These are phyloP conservation scores for Pythium rishiriense DNA, from an alignment of 352 stramenopile genomes.

Conservation along the genomic window DNA sequence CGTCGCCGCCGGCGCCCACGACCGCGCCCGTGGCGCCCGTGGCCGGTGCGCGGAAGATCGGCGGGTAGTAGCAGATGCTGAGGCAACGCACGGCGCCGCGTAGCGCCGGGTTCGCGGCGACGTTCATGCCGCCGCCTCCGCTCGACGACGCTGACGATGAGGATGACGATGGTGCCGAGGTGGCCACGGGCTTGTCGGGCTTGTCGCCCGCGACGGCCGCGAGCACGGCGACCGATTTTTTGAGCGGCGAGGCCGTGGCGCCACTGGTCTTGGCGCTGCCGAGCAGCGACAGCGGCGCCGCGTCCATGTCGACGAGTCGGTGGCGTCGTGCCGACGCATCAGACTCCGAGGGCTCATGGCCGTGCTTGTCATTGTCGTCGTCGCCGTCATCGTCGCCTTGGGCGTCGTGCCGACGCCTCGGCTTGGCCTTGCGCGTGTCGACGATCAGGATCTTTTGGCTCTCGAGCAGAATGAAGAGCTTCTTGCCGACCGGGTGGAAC, in stretches of 20 bases:
- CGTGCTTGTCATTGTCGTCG: neutral
- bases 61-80: constrained; percentile 58
- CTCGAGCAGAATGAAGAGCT: constrained; percentile 60
- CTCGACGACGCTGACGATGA: neutral
- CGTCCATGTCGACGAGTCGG: constrained; percentile 40
- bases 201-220: neutral
- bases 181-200: too few species aligned
- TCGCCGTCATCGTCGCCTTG: neutral
- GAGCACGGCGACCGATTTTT: constrained; percentile 3
- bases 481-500: constrained; percentile 47
- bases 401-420: neutral
- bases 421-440: constrained; percentile 29
- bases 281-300: constrained; percentile 1
- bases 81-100: constrained; percentile 30
- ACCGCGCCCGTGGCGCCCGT: neutral
- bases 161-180: neutral
- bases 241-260: neutral
- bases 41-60: constrained; percentile 37
- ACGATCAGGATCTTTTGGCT: constrained; percentile 58
- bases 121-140: constrained; percentile 4
- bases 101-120: constrained; percentile 11
- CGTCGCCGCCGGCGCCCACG: neutral
- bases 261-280: neutral
- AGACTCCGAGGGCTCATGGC: too few species aligned
- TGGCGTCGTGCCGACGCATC: constrained; percentile 17